Base-by-base conservation (phyloP, 805 yeast genomes). In the Metschnikowia cerradonensis region DNA sequence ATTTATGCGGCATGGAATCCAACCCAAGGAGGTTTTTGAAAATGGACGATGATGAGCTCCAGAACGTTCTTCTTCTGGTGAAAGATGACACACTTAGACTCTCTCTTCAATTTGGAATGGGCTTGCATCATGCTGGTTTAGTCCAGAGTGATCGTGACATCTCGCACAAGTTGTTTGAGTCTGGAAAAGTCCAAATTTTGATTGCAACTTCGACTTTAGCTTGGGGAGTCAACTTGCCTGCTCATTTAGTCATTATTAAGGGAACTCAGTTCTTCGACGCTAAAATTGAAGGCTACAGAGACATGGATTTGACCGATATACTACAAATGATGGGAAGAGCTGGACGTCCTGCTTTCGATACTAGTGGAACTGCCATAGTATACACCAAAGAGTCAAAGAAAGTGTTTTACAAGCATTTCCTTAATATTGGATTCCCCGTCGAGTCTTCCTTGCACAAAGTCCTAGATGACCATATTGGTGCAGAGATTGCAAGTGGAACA, bases 281-380 rank as follows among this genome's bases (percentile, higher is more conserved):
- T 13, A 58, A 58, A 39, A 76, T 75, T 19, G 76, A 77, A 20
- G 76, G 70, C 48, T 70, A 76, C 52, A 75, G 80, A 57, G 92
- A 86, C 60, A 87, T 86, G 92, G 92, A 86, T 61, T 74, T 86
- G 60, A 87, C 92, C 0, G 94, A 86, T 67, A 86, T 87, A 47
- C 67, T 86, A 10, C 94, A 85, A 65, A 86, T 85, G 90, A 84
- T 85, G 90, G 92, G 92, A 37, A 72, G 92, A 63, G 92, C 92
- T 0, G 92, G 92, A 43, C 79, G 92, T 54, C 92, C 92, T 1
- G 88, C 89, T 1, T 87, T 74, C 61, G 92, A 87, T 68, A 84
- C 88, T 10, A 81, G 84, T 54, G 92, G 92, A 60, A 86, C 52
- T 3, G 81, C 63, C 0, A 82, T 86, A 49, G 88, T 86, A 1